Evolutionary conservation across 2,329 filamentous ascomycete species (phyloP).

Genomic region (Fusarium longipes): DNA sequence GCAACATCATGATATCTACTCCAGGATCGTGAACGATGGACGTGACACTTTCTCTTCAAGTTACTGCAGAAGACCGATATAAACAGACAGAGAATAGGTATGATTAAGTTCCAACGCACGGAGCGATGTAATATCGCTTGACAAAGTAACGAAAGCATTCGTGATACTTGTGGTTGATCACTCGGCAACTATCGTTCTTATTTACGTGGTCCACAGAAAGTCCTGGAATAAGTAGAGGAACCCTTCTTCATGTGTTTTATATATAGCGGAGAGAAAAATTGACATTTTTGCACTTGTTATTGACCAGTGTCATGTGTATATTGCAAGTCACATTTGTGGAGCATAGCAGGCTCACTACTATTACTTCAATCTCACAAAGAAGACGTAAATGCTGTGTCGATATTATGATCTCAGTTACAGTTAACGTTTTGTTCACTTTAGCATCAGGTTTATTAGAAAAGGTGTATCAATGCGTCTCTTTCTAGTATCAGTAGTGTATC

Average conservation of each 20-base stretch:
- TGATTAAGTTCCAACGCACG: neutral
- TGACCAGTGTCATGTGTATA: neutral
- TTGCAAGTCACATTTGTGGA: neutral
- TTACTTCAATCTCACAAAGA: neutral
- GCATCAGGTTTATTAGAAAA: neutral
- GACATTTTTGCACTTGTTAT: neutral
- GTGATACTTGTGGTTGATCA: neutral
- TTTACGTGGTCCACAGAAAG: neutral
- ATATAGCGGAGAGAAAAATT: neutral
- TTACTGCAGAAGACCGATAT: neutral
- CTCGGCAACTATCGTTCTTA: neutral
- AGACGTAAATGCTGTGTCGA: neutral
- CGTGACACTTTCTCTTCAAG: neutral
- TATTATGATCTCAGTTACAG: too few relatives aligned
- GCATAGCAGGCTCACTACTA: neutral
- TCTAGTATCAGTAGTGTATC: neutral
- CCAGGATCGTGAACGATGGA: neutral
- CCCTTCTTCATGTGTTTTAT: neutral
- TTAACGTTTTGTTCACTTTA: neutral
- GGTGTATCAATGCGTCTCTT: too few relatives aligned
- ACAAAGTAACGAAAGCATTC: neutral
- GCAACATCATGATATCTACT: neutral
- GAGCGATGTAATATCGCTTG: neutral
- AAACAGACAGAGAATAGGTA: neutral
- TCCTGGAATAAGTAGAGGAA: neutral